phyloP scores from a whole-genome alignment of 257 asterid species.

The Anisodus tanguticus region DNA sequence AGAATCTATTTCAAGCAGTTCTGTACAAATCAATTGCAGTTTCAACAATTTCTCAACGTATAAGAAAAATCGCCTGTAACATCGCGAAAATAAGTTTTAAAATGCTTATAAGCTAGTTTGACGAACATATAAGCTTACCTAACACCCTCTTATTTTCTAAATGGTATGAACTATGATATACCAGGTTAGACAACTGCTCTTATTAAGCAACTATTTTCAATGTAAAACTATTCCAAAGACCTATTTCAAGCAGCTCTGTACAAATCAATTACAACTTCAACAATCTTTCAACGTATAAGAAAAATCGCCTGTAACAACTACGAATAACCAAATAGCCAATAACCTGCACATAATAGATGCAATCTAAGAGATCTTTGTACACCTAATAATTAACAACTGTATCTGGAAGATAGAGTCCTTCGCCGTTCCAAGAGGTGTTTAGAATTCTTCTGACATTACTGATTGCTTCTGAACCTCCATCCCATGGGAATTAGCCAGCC shows the following conservation, averaged over 20 bases:
- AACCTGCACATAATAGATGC: constrained; percentile 12
- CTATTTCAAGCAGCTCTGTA: constrained; percentile 43
- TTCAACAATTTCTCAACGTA: constrained; percentile 4
- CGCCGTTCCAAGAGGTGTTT: neutral
- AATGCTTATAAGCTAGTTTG: neutral
- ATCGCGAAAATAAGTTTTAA: neutral
- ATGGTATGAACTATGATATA: neutral
- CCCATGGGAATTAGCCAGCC: neutral
- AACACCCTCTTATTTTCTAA: neutral
- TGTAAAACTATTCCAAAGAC: constrained; percentile 28
- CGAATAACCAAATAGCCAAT: neutral
- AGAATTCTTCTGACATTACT: neutral
- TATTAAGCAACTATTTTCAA: neutral
- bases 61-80: neutral
- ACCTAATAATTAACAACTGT: constrained; percentile 17
- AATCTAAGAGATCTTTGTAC: constrained; percentile 17
- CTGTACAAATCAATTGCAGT: constrained; percentile 46
- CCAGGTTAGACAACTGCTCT: neutral
- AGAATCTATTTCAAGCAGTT: constrained; percentile 27
- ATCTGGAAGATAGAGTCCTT: constrained; percentile 3
- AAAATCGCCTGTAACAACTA: neutral
- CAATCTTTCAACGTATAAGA: neutral
- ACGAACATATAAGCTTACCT: too few relatives aligned
- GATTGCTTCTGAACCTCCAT: neutral
- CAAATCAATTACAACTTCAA: constrained; percentile 37